Evolutionary conservation across 352 stramenopile species (phyloP).

Genomic region (Pythium aquatile): DNA sequence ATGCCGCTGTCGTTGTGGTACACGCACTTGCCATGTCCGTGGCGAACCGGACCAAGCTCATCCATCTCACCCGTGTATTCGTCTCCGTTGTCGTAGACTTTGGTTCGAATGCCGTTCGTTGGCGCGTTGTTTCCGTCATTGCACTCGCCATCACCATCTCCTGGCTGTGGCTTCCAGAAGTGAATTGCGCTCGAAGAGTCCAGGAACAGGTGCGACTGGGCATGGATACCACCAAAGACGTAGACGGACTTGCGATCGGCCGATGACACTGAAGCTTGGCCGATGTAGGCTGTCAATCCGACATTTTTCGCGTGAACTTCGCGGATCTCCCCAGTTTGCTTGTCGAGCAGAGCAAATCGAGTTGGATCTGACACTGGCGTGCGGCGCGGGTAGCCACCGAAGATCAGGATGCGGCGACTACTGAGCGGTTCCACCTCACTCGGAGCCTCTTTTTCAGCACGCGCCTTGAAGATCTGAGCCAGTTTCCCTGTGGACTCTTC

Average conservation of each 20-base stretch:
- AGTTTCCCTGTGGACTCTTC: constrained; percentile 17
- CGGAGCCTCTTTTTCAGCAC: background rate
- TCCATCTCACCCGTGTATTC: constrained; percentile 74
- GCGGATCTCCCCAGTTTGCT: constrained; percentile 25
- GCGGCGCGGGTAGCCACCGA: constrained; percentile 50
- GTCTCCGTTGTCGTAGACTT: constrained; percentile 54
- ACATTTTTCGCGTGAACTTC: constrained; percentile 36
- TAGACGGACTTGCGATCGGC: constrained; percentile 49
- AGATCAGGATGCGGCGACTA: constrained; percentile 41
- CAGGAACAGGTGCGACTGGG: constrained; percentile 30
- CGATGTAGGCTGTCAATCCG: constrained; percentile 42
- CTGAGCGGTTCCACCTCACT: background rate
- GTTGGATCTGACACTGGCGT: constrained; percentile 3
- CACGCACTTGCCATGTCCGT: constrained; percentile 63
- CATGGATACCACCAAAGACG: constrained; percentile 51
- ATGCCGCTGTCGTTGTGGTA: constrained; percentile 47
- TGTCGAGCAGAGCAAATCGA: constrained; percentile 36
- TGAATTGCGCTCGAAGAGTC: constrained; percentile 47
- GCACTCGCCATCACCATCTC: constrained; percentile 18
- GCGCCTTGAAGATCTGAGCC: constrained; percentile 13
- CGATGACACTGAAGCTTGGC: constrained; percentile 38
- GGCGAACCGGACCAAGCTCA: constrained; percentile 24
- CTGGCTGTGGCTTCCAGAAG: constrained; percentile 59
- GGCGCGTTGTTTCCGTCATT: constrained; percentile 31
- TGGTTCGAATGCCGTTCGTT: constrained; percentile 43